Base-by-base conservation (phyloP, 306 rosid genomes). In the Malus domestica region DNA sequence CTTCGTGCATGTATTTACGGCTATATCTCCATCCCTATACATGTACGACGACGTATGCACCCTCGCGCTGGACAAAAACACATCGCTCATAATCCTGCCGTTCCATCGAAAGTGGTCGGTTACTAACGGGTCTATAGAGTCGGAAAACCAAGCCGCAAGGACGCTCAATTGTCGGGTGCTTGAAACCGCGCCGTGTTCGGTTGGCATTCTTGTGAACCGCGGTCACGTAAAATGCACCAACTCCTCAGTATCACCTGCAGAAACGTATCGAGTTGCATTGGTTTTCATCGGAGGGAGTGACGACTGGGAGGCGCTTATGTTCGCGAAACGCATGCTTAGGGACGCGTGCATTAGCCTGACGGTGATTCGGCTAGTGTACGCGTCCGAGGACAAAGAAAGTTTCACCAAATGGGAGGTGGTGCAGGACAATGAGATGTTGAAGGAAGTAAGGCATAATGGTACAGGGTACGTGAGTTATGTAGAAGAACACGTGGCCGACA, bases 1-100 rank as follows among this genome's bases (percentile, higher is more conserved):
- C n/a, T 1, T 3, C 0, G 81, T 82, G 12, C 84, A 78, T 69
- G 67, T 78, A 4, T 90, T 84, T 79, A 88, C 93, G 0, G 87
- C 91, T 0, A 68, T 91, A 1, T 82, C 91, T 2, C 91, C 89
- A 0, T 4, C 71, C 0, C 74, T 78, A 27, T 72, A 82, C 81
- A 85, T 88, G 93, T 81, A 85, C 3, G 96, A 91, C 11, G 93
- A 89, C 63, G 81, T 91, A 0, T 91, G 91, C 72, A 80, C 79
- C 0, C n/a, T 91, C 10, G 91, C 96, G 0, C 70, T 91, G 0
- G 87, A 85, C 79, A 91, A 91, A 78, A 60, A 77, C 7, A 64
- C 82, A 1, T 80, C 91, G 0, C 82, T 90, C 3, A 88, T 90
- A 2, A 59, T 90, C 4, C 81, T 90, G 25, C 93, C 96, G 0